phyloP scores from a whole-genome alignment of 1,284 basidiomycete genomes.

The Phellopilus nigrolimitatus region DNA sequence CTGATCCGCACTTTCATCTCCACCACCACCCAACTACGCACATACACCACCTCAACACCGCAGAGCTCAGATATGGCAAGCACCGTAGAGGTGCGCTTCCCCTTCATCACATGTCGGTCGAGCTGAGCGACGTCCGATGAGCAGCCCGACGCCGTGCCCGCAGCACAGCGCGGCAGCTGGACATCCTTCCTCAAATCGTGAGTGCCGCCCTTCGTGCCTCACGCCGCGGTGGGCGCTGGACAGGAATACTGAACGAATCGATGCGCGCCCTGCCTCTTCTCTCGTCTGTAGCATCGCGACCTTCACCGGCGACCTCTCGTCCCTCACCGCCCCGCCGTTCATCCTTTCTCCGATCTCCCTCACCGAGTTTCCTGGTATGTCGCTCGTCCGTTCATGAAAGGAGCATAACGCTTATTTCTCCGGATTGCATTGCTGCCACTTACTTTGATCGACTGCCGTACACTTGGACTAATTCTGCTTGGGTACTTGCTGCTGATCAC shows the following conservation, averaged over 20 bases:
- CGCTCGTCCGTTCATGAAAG: not conserved
- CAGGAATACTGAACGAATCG: not conserved
- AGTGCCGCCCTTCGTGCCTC: constrained; percentile 27
- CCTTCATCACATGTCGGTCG: not conserved
- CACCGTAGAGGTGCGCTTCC: too few relatives aligned
- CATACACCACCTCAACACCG: too few relatives aligned
- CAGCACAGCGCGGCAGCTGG: constrained; percentile 70
- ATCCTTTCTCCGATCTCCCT: constrained; percentile 83
- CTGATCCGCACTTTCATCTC: too few relatives aligned
- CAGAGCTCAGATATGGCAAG: too few relatives aligned
- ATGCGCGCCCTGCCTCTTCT: constrained; percentile 12
- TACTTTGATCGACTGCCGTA: not conserved
- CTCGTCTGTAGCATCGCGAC: constrained; percentile 57
- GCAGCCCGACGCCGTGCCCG: constrained; percentile 13
- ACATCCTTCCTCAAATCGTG: constrained; percentile 79
- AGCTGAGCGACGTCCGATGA: not conserved
- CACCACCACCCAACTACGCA: too few relatives aligned
- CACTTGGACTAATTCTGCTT: not conserved
- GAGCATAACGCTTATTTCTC: too few relatives aligned
- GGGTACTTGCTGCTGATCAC: not conserved
- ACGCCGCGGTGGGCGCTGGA: constrained; percentile 6
- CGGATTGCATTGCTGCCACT: not conserved
- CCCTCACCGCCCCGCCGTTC: constrained; percentile 92
- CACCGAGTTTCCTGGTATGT: constrained; percentile 82
- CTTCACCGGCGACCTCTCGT: constrained; percentile 89